Evolutionary conservation across 2,329 filamentous ascomycete genomes (phyloP).

Genomic region (Dothiorella sarmentorum): DNA sequence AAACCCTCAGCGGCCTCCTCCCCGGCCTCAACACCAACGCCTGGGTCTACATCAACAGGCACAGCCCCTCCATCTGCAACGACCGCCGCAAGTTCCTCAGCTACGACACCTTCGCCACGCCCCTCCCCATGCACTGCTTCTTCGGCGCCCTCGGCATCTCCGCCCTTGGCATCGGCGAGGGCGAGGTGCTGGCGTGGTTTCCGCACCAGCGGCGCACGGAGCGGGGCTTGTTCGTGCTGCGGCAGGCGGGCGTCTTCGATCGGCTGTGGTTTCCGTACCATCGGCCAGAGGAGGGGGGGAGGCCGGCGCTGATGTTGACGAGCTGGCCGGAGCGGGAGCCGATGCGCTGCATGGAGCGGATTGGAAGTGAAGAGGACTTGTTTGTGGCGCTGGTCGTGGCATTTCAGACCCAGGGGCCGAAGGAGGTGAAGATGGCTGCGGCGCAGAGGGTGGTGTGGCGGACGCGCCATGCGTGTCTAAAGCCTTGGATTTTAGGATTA

Average conservation of each 20-base stretch:
- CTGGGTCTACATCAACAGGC: neutral
- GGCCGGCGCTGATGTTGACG: neutral
- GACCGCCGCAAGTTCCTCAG: neutral
- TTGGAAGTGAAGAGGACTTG: neutral
- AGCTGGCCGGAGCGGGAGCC: neutral
- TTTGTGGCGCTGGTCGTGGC: no score
- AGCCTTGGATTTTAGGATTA: no score
- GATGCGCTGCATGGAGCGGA: neutral
- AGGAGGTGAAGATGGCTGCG: no score
- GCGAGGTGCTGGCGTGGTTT: neutral
- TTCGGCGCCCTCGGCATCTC: neutral
- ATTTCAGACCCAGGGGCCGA: neutral
- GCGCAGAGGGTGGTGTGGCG: no score
- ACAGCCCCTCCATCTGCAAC: neutral
- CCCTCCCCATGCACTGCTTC: neutral
- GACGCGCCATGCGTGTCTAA: no score
- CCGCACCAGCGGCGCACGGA: neutral
- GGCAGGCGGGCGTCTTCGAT: neutral
- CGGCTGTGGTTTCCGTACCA: neutral
- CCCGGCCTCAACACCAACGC: neutral
- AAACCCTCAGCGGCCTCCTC: neutral
- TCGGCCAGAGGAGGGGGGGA: neutral
- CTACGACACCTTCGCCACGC: neutral
- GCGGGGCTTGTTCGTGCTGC: neutral
- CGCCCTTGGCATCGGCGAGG: neutral